Conservation (phyloP, 352 stramenopile species). For the Phytophthora pisi region DNA sequence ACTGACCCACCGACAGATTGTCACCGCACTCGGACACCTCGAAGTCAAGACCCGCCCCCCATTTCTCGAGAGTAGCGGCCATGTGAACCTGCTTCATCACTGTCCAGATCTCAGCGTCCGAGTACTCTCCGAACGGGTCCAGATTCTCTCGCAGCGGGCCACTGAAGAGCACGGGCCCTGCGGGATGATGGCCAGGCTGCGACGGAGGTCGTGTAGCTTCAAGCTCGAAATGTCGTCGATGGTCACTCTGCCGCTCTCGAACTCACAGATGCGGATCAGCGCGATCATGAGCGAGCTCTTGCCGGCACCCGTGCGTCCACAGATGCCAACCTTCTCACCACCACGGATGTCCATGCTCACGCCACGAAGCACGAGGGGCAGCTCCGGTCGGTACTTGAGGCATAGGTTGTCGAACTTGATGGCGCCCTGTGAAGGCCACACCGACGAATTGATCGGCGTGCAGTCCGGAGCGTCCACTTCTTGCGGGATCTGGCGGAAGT, state of each 20-base stretch:
- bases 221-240: conserved; percentile 88
- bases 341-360: conserved; percentile 33
- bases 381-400: conserved; percentile 23
- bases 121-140: conserved; percentile 86
- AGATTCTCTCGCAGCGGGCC: conserved; percentile 89
- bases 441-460: conserved; percentile 1
- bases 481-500: conserved; percentile 42
- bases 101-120: conserved; percentile 64
- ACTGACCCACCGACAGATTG: conserved; percentile 52
- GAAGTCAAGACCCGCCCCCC: conserved; percentile 16
- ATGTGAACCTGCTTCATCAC: conserved; percentile 58
- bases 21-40: conserved; percentile 87
- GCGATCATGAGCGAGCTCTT: conserved; percentile 21
- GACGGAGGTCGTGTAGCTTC: conserved; percentile 40
- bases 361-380: conserved; percentile 43
- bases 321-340: conserved; percentile 24
- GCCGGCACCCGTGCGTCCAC: conserved; percentile 12
- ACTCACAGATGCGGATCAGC: conserved; percentile 36
- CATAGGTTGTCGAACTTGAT: conserved; percentile 35
- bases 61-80: conserved; percentile 72
- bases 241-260: conserved; percentile 66
- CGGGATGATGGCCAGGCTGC: conserved; percentile 57
- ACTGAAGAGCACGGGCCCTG: conserved; percentile 90
- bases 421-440: conserved; percentile 34
- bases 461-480: conserved; percentile 27